Evolutionary conservation across 305 asterid genomes (phyloP), one percentile per base, ranked within the genome.

Genomic region (Solanum hybrid): DNA sequence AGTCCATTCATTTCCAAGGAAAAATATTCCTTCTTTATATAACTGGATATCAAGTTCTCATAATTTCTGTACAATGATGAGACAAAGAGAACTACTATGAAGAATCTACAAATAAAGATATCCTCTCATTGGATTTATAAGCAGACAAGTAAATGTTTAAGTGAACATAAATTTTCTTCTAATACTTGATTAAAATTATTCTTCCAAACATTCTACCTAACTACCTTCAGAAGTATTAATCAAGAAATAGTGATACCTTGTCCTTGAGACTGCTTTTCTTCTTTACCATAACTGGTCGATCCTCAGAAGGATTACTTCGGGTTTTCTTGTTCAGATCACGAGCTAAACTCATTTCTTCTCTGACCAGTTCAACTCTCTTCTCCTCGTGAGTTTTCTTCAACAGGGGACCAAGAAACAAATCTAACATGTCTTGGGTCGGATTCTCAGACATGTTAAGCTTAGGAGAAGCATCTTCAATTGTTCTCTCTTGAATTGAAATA

Each of bases 211-310:
- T 9, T 29, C 75, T 9, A 83, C 10, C 73, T 41, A 45, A 5
- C 10, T 31, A 84, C 41, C 41, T 20, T 31, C 45, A 32, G 31
- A 2, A 85, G 7, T 85, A 85, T 91, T 88, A 93, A 65, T 93
- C 90, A 61, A 93, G 89, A 86, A 93, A 90, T 92, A 93, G 89
- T 61, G 93, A 93, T 20, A 93, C 95, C 92, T 90, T 90, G 57
- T 93, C 95, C 90, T 90, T 94, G 65, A 94, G 92, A 84, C 95
- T 94, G 91, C 91, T 89, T 81, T 93, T 94, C 92, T 94, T 93
- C 91, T 94, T 94, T 24, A 90, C 83, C 31, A 90, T 37, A 36
- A 70, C 86, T 34, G 83, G 91, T 15, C 31, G 90, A 87, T 81
- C 89, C 82, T 79, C 90, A 38, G 89, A 73, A 45, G 70, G 89